Evolutionary conservation across 345 rosid species (phyloP).

Genomic region (Sapria himalayana): DNA sequence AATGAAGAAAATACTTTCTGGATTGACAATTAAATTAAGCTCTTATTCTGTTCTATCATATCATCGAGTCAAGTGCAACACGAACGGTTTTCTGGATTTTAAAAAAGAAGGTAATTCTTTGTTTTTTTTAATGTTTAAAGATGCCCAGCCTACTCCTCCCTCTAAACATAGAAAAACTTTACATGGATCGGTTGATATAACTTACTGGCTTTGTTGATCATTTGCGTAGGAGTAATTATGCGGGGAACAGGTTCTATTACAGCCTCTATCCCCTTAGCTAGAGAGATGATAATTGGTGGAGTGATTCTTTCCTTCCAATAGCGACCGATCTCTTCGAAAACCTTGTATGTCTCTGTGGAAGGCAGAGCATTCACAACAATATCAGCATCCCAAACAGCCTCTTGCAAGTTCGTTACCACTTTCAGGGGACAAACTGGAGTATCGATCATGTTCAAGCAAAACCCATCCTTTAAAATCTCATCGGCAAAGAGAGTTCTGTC

Average conservation of each 20-base stretch:
- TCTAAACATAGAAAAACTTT: no score
- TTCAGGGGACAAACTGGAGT: slow-evolving; percentile 83
- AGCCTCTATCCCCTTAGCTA: slow-evolving; percentile 89
- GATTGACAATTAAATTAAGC: no score
- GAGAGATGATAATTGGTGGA: slow-evolving; percentile 49
- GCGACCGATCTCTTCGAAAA: slow-evolving; percentile 67
- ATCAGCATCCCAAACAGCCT: slow-evolving; percentile 99
- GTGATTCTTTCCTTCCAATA: slow-evolving; percentile 88
- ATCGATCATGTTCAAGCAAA: slow-evolving; percentile 89
- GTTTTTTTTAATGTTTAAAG: no score
- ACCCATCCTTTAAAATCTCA: slow-evolving; percentile 91
- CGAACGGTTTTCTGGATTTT: no score
- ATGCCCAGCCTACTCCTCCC: no score
- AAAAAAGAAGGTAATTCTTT: no score
- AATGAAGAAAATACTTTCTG: no score
- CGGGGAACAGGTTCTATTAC: slow-evolving; percentile 61
- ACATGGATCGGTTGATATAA: no score
- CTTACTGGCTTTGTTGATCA: slow-evolving; percentile 86
- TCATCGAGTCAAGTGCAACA: no score
- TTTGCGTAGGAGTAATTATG: slow-evolving; percentile 78
- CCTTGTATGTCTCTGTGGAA: slow-evolving; percentile 62
- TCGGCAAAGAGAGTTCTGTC: slow-evolving; percentile 71
- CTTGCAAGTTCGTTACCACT: slow-evolving; percentile 87
- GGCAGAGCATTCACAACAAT: slow-evolving; percentile 88
- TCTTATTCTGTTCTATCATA: no score